Base-by-base conservation (phyloP, 1,284 basidiomycete genomes). In the Trichosporon ovoides region DNA sequence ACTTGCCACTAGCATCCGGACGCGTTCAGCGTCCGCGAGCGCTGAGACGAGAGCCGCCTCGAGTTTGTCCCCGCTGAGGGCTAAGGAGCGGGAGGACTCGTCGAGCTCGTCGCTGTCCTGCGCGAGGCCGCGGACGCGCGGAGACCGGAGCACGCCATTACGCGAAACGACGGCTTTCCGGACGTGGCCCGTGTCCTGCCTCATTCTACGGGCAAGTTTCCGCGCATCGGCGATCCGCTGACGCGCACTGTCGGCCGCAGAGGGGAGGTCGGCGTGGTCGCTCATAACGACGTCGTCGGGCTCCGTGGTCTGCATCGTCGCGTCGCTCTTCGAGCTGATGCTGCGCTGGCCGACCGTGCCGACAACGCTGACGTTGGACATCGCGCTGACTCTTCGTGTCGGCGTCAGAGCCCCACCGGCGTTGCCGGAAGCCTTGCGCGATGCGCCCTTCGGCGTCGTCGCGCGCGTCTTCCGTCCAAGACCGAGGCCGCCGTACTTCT, bases 41-140 rank as follows among this genome's bases (percentile, higher is more conserved):
- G 71, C 70, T 7, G 59, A 46, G 3, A 55, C 52, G 31, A 75
- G 58, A n/a, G 62, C 46, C 10, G 38, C 52, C 31, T 76, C 74
- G 3, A 77, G 58, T 43, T 70, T 65, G 12, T 76, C 71, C 10
- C 65, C 40, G 7, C 28, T 20, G n/a, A 12, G 28, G 20, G 50
- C 14, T 12, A 22, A 14, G 38, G 48, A 19, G 16, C 51, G 51
- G 20, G 51, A n/a, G 7, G 33, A 28, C 20, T 53, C 52, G 22
- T 33, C 22, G 12, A 38, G 24, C 20, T 53, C 28, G 19, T 53
- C 52, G 19, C 13, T 16, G 13, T 16, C 49, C 12, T 52, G 20
- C 14, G 22, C 22, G 10, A 52, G 16, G 3, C 43, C 43, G 14
- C 43, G 43, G 3, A 48, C 43, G 7, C 43, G 43, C 4, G 43